Evolutionary conservation across 768 basidiomycete species (phyloP).

Genomic region (Leucosporidium creatinivorum): DNA sequence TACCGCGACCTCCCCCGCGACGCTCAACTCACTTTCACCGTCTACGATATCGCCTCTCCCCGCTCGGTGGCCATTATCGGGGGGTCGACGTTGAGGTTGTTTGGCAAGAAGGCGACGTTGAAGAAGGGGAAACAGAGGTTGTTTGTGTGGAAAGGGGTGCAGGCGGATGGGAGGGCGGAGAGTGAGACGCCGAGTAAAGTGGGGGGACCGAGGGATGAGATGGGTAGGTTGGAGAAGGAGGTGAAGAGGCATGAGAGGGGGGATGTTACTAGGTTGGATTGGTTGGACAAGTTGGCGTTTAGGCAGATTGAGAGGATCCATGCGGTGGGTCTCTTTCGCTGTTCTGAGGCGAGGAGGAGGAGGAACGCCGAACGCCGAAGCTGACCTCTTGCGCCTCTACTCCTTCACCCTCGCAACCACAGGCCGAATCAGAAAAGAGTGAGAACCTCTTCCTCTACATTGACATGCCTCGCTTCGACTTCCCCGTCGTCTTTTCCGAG

Average conservation of each 20-base stretch:
- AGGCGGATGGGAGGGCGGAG: constrained; percentile 78
- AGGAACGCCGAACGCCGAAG: background rate
- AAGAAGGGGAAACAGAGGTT: constrained; percentile 86
- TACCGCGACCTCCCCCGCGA: constrained; percentile 87
- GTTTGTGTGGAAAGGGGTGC: constrained; percentile 68
- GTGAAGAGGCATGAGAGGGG: constrained; percentile 96
- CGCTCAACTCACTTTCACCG: constrained; percentile 84
- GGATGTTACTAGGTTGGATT: constrained; percentile 87
- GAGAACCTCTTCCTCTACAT: constrained; percentile 93
- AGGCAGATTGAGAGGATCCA: constrained; percentile 92
- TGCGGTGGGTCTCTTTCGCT: constrained; percentile 51
- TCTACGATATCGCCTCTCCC: constrained; percentile 82
- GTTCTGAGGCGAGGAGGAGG: background rate
- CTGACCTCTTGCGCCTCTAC: too few relatives aligned
- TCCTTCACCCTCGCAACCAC: background rate
- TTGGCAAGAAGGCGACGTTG: constrained; percentile 89
- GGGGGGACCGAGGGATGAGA: constrained; percentile 73
- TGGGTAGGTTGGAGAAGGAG: constrained; percentile 77
- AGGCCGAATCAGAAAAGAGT: constrained; percentile 87
- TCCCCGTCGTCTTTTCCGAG: constrained; percentile 92
- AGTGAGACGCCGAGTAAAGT: constrained; percentile 81
- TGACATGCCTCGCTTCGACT: constrained; percentile 92
- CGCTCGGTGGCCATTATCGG: constrained; percentile 52
- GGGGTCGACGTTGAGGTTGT: constrained; percentile 80
- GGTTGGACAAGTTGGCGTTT: constrained; percentile 89